These are phyloP conservation scores for Lentinula lateritia DNA, from an alignment of 768 basidiomycete genomes.

Conservation along the genomic window DNA sequence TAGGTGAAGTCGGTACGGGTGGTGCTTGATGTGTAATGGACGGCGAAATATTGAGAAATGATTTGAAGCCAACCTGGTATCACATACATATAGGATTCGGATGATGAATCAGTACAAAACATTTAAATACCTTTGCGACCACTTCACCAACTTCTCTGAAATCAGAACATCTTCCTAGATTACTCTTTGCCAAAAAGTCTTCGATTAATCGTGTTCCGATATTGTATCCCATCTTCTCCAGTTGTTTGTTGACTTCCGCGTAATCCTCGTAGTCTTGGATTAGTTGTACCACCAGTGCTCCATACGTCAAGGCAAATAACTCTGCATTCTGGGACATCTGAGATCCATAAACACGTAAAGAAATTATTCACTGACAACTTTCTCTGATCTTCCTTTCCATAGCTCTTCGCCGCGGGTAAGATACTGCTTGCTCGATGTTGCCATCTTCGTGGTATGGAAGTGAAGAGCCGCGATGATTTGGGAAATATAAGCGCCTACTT, in stretches of 20 bases:
- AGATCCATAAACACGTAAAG: conserved; percentile 8
- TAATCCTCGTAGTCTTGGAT: conserved; percentile 99
- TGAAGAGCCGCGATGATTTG: neutral
- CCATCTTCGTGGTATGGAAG: conserved; percentile 36
- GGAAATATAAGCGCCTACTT: neutral
- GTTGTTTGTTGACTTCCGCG: conserved; percentile 88
- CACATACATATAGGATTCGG: neutral
- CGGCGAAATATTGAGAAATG: conserved; percentile 92
- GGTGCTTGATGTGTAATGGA: conserved; percentile 63
- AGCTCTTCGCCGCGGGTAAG: conserved; percentile 91
- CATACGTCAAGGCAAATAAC: conserved; percentile 94
- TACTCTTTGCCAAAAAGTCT: conserved; percentile 92
- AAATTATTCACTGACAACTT: conserved; percentile 60
- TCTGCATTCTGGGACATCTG: conserved; percentile 78
- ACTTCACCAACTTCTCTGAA: conserved; percentile 96
- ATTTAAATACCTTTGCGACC: conserved; percentile 76
- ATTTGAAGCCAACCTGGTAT: conserved; percentile 90
- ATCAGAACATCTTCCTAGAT: conserved; percentile 75
- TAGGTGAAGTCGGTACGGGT: conserved; percentile 45
- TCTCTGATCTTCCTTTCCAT: conserved; percentile 92
- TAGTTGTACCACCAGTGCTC: conserved; percentile 95
- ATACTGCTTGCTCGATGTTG: conserved; percentile 75
- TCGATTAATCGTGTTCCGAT: conserved; percentile 96
- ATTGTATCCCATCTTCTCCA: conserved; percentile 99
- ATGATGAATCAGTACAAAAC: conserved; percentile 12